Evolutionary conservation across 176 grass and related monocot species (phyloP).

Genomic region (Chloris gayana): DNA sequence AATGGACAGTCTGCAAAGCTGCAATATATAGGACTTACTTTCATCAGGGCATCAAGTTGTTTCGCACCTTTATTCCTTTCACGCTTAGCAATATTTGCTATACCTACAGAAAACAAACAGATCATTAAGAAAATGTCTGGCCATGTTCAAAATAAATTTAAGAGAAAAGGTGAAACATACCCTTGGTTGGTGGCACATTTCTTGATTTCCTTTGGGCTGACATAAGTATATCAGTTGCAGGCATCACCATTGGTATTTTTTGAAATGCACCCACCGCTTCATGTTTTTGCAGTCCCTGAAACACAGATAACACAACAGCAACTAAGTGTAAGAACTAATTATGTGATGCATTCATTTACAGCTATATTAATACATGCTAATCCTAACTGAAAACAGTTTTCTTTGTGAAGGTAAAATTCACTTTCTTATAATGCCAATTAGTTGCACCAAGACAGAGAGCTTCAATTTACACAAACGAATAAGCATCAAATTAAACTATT

Average conservation of each 20-base stretch:
- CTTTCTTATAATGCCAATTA: not conserved
- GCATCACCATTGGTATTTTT: constrained; percentile 97
- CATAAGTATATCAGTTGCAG: constrained; percentile 76
- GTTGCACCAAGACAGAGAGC: not conserved
- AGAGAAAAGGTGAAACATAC: constrained; percentile 47
- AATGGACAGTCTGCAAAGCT: not conserved
- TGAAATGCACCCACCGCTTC: constrained; percentile 92
- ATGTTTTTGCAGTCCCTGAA: constrained; percentile 54
- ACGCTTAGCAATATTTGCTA: constrained; percentile 92
- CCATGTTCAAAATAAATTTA: constrained; percentile 24
- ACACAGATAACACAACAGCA: constrained; percentile 9
- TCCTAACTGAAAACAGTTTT: not conserved
- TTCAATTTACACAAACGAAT: not conserved
- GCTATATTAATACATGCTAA: constrained; percentile 10
- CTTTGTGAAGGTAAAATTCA: not conserved
- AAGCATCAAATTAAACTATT: not conserved
- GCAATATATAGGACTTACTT: constrained; percentile 52
- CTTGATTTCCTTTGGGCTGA: constrained; percentile 97
- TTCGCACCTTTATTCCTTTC: constrained; percentile 95
- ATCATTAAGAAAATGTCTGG: constrained; percentile 9
- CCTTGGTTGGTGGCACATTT: constrained; percentile 79
- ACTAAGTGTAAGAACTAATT: not conserved
- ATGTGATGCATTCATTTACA: not conserved
- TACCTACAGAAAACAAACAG: constrained; percentile 56
- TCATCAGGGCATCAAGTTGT: constrained; percentile 97